phyloP scores from a whole-genome alignment of 805 yeast genomes.

The Lipomyces japonicus region DNA sequence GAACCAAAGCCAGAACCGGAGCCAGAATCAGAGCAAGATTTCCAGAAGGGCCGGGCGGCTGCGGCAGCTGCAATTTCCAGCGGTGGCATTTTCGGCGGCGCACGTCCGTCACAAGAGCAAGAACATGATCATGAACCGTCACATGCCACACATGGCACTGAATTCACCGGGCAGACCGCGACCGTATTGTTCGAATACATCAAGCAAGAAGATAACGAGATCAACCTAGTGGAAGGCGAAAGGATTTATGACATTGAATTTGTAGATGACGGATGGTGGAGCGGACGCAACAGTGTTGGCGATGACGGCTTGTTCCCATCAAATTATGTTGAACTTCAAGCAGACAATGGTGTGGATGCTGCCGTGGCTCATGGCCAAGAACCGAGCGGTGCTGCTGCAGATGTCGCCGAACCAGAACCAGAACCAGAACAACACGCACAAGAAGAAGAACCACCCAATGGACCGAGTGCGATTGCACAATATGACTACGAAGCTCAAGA shows the following conservation, averaged over 20 bases:
- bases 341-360: slow-evolving; percentile 33
- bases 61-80: slow-evolving; percentile 34
- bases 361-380: slow-evolving; percentile 29
- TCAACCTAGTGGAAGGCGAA: slow-evolving; percentile 65
- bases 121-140: slow-evolving; percentile 17
- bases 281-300: slow-evolving; percentile 71
- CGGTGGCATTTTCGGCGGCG: slow-evolving; percentile 26
- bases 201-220: slow-evolving; percentile 73
- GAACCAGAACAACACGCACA: slow-evolving; percentile 10
- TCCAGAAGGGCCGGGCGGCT: slow-evolving; percentile 30
- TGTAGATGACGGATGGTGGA: slow-evolving; percentile 85
- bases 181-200: slow-evolving; percentile 77
- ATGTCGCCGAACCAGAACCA: slow-evolving; percentile 1
- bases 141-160: slow-evolving; percentile 16
- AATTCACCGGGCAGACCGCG: slow-evolving; percentile 46
- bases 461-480: slow-evolving; percentile 57
- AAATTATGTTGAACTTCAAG: slow-evolving; percentile 62
- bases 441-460: slow-evolving; percentile 29
- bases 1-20: slow-evolving; percentile 21
- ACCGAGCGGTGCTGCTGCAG: not conserved
- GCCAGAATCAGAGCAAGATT: slow-evolving; percentile 6
- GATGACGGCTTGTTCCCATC: slow-evolving; percentile 84
- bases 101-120: slow-evolving; percentile 23
- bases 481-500: slow-evolving; percentile 87
- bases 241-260: slow-evolving; percentile 60